These are phyloP conservation scores for Sporothrix pseudoabietina DNA, from an alignment of 2,329 filamentous ascomycete genomes.

Conservation along the genomic window DNA sequence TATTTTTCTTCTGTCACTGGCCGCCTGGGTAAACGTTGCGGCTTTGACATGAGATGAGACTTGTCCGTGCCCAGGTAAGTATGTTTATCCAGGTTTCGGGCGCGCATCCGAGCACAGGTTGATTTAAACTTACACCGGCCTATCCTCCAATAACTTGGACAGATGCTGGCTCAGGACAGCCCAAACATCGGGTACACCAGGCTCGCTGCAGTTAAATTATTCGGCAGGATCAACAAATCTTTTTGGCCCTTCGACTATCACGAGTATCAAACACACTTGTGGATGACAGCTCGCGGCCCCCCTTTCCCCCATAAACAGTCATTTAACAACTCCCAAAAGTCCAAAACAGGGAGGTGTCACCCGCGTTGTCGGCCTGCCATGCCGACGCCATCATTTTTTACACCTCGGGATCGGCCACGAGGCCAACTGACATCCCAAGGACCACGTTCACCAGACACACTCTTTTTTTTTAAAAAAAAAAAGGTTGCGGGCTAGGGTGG, in stretches of 20 bases:
- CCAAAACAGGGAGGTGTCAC: background rate
- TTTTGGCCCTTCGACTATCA: background rate
- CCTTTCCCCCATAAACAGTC: background rate
- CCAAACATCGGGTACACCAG: background rate
- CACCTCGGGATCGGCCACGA: background rate
- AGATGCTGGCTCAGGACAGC: background rate
- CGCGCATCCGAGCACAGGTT: background rate
- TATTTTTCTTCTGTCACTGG: background rate
- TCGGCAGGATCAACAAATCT: background rate
- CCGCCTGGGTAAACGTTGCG: constrained; percentile 10
- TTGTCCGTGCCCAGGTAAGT: background rate
- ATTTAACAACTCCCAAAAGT: background rate
- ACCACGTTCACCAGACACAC: background rate
- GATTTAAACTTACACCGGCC: too few species aligned
- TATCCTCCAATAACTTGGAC: background rate
- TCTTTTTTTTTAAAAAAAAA: background rate
- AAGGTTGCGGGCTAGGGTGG: background rate
- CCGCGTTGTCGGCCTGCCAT: background rate
- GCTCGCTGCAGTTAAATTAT: background rate
- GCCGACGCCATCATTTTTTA: background rate
- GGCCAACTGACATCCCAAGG: background rate
- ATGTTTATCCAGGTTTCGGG: background rate
- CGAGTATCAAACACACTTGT: constrained; percentile 3
- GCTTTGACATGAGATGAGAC: background rate
- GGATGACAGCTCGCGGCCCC: background rate